phyloP scores from a whole-genome alignment of 306 rosid genomes.

The Fagus sylvatica region DNA sequence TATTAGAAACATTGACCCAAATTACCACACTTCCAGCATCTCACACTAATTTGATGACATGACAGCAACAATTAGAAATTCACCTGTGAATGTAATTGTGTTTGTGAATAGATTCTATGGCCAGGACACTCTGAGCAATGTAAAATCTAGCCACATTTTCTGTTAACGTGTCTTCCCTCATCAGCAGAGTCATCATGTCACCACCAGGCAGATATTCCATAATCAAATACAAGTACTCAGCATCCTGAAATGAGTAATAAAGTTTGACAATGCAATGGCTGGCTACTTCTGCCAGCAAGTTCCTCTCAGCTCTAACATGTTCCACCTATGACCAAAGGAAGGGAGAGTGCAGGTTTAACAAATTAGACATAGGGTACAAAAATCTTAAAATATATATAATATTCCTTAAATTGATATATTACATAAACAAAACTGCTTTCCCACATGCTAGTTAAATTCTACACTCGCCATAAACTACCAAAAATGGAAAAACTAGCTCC shows the following conservation, averaged over 20 bases:
- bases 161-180: constrained; percentile 91
- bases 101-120: constrained; percentile 95
- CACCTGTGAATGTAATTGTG: constrained; percentile 98
- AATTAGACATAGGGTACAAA: not conserved
- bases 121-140: constrained; percentile 95
- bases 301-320: constrained; percentile 98
- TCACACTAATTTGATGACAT: constrained; percentile 19
- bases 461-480: not conserved
- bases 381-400: not conserved
- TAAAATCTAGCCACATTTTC: constrained; percentile 87
- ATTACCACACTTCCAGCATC: constrained; percentile 13
- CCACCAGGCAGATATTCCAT: constrained; percentile 99
- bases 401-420: not conserved
- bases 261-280: constrained; percentile 98
- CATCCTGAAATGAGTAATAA: constrained; percentile 96
- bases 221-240: constrained; percentile 84
- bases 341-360: not conserved
- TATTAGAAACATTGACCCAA: constrained; percentile 2
- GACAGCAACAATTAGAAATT: constrained; percentile 9
- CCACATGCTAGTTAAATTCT: not conserved
- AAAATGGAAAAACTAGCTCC: not conserved
- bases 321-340: constrained; percentile 61
- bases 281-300: constrained; percentile 97
- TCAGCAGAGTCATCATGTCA: constrained; percentile 93
- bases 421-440: not conserved